Percentiles rank a stretch among this genome's conserved stretches.
phyloP scores from a whole-genome alignment of 345 rosid genomes.

The Mangifera indica region DNA sequence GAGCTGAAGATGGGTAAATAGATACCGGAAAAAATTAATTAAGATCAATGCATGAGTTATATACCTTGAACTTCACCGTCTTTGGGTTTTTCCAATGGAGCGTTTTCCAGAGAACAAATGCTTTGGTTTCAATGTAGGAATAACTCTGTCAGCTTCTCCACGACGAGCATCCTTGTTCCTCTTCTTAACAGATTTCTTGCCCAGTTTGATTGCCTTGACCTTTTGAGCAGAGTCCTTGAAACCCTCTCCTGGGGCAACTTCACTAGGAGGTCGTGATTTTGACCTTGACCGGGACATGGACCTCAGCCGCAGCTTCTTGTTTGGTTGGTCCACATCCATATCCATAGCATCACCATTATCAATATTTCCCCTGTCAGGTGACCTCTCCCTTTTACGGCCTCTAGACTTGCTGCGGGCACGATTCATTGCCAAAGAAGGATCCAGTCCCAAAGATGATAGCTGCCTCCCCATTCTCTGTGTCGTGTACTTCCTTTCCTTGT shows the following conservation, averaged over 20 bases:
- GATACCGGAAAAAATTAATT: background rate
- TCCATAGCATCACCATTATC: conserved; percentile 53
- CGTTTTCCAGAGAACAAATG: conserved; percentile 77
- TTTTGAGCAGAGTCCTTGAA: conserved; percentile 78
- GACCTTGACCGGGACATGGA: conserved; percentile 55
- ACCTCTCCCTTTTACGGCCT: conserved; percentile 81
- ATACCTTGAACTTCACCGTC: conserved; percentile 47
- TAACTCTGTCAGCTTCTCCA: conserved; percentile 79
- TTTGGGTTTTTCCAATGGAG: conserved; percentile 67
- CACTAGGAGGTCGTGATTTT: conserved; percentile 62
- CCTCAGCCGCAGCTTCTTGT: conserved; percentile 58
- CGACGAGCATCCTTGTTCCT: conserved; percentile 85
- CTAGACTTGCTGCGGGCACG: conserved; percentile 72
- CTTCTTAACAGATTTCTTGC: conserved; percentile 53
- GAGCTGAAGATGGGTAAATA: background rate
- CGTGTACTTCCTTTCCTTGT: conserved; percentile 64
- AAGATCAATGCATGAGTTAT: background rate
- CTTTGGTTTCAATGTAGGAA: conserved; percentile 62
- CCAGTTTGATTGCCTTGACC: conserved; percentile 44
- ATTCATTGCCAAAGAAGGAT: conserved; percentile 62
- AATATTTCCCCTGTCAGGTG: conserved; percentile 37
- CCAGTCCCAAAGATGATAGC: conserved; percentile 58
- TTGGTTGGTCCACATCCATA: conserved; percentile 53
- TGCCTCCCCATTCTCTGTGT: conserved; percentile 75
- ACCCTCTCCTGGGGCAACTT: conserved; percentile 86